These are phyloP conservation scores for Yamadazyma paraphyllophila DNA, from an alignment of 805 yeast genomes.

Conservation along the genomic window DNA sequence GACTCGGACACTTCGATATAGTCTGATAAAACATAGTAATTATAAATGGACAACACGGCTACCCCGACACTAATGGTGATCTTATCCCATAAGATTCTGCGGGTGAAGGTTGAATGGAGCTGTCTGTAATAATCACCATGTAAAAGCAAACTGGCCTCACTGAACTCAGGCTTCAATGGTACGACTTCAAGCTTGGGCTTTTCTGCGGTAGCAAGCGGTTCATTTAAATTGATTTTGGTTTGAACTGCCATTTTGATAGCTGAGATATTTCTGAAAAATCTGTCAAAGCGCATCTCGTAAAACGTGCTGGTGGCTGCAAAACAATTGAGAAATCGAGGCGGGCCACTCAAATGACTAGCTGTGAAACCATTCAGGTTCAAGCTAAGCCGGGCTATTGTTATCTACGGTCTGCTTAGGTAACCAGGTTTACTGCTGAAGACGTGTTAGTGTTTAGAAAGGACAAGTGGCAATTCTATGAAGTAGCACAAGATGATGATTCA, in stretches of 20 bases:
- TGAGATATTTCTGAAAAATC: neutral
- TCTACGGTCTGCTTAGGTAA: no score
- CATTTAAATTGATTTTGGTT: slow-evolving; percentile 49
- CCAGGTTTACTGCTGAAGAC: no score
- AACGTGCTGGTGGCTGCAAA: neutral
- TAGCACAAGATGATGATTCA: no score
- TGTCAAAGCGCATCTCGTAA: neutral
- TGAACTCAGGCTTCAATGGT: slow-evolving; percentile 52
- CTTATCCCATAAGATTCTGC: slow-evolving; percentile 46
- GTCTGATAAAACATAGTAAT: slow-evolving; percentile 27
- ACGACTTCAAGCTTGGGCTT: slow-evolving; percentile 53
- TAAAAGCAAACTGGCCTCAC: slow-evolving; percentile 59
- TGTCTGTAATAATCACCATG: slow-evolving; percentile 59
- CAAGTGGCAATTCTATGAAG: no score
- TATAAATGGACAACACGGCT: slow-evolving; percentile 8
- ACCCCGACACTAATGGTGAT: slow-evolving; percentile 21
- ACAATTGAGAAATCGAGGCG: neutral
- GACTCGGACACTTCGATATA: slow-evolving; percentile 30
- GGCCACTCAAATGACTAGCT: no score
- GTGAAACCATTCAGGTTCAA: no score
- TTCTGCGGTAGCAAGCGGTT: slow-evolving; percentile 52
- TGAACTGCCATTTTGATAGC: slow-evolving; percentile 38
- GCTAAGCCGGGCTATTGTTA: no score
- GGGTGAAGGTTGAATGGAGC: slow-evolving; percentile 47
- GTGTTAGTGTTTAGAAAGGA: no score